These are phyloP conservation scores for Astrothelium subdiscretum DNA, from an alignment of 495 filamentous ascomycete genomes.

Conservation along the genomic window DNA sequence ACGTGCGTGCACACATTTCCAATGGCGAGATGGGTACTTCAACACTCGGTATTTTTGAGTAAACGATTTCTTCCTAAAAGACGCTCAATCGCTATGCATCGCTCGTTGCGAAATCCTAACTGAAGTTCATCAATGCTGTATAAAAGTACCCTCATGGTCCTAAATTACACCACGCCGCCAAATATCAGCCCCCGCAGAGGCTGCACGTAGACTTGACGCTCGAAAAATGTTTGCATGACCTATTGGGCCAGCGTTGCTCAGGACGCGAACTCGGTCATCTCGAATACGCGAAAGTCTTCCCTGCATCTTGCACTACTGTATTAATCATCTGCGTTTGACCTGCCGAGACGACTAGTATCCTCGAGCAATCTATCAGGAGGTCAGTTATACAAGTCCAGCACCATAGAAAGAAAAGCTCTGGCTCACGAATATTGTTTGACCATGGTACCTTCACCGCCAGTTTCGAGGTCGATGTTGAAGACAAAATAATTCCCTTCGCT, in stretches of 20 bases:
- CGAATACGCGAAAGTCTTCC: no score
- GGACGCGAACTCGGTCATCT: no score
- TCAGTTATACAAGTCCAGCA: not conserved
- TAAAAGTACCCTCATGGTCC: no score
- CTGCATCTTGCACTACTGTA: not conserved
- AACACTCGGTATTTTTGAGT: not conserved
- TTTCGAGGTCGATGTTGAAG: conserved; percentile 88
- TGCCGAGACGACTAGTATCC: not conserved
- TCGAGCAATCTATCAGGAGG: not conserved
- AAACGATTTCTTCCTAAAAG: not conserved
- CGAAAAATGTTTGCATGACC: no score
- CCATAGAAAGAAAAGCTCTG: not conserved
- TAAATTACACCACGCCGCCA: not conserved
- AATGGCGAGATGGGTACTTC: no score
- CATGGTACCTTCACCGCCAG: conserved; percentile 85
- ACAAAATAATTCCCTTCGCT: conserved; percentile 92
- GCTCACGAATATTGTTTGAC: conserved; percentile 65
- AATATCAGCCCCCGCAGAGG: not conserved
- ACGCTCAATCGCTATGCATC: conserved; percentile 1
- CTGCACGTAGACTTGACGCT: no score
- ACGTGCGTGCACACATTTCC: no score
- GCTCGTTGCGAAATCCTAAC: not conserved
- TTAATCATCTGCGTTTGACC: not conserved
- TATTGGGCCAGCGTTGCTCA: no score
- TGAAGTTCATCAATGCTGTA: not conserved